Base-by-base conservation (phyloP, 768 basidiomycete species). In the Lyophyllum decastes region DNA sequence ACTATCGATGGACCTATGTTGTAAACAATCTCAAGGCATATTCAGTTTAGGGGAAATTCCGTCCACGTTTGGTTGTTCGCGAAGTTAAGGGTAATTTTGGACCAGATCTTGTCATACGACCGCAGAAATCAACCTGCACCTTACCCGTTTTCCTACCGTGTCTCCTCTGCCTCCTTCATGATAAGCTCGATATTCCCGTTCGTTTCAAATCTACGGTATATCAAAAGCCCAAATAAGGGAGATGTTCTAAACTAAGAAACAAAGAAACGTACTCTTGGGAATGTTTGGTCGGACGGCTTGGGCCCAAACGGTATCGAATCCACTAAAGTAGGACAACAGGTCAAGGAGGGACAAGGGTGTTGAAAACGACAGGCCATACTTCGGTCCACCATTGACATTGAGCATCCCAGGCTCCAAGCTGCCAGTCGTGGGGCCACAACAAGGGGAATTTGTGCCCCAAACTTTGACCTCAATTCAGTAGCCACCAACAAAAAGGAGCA, bases 341-440 rank as follows among this genome's bases (percentile, higher is more conserved):
- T 8, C 12, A 30, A 34, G 22, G 25, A 22, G 16, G 8, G 43
- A 33, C 45, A 53, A 5, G 17, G 10, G 10, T 24, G 22, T 16
- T 22, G 17, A 40, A 58, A 14, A 8, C 14, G 24, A 30, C 11
- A 12, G 41, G 45, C 58, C 50, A 34, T 47, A 78, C 77, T 77
- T 65, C n/a, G 77, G 76, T 57, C 64, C 60, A 7, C 75, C 76
- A 30, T 70, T 43, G 47, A 73, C 76, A 40, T 74, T 77, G 11
- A 73, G 34, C 40, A 69, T 61, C 12, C 76, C 76, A 46, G 79
- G 78, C 58, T 80, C 79, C 35, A 79, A 70, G 52, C 76, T 78
- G 2, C 78, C 78, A 0, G 74, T 77, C 47, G 76, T 73, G 0
- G 73, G 54, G 7, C 79, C 79, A 55, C 79, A 80, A 62, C 79